Conservation (phyloP, 768 basidiomycete genomes). For the Boletus speciosus region DNA sequence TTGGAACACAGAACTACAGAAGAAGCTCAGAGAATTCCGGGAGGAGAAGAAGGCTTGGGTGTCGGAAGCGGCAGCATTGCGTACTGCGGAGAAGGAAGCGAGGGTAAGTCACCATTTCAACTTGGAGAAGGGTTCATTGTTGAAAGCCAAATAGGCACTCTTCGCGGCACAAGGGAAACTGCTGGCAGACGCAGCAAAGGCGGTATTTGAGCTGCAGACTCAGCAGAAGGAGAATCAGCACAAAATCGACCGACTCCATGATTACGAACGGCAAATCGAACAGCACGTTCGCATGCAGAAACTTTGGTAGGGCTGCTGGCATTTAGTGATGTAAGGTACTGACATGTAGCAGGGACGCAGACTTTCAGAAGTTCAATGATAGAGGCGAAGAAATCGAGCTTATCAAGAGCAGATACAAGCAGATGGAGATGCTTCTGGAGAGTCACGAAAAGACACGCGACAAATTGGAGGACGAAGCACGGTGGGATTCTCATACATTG, state of each 20-base stretch:
- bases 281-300: constrained; percentile 73
- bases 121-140: neutral
- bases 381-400: constrained; percentile 55
- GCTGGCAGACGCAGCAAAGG: constrained; percentile 62
- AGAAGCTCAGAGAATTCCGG: constrained; percentile 67
- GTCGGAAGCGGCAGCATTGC: constrained; percentile 62
- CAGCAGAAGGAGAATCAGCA: constrained; percentile 74
- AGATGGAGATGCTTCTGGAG: constrained; percentile 63
- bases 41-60: constrained; percentile 81
- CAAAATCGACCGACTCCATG: constrained; percentile 74
- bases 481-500: constrained; percentile 39
- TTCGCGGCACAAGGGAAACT: constrained; percentile 68
- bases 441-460: constrained; percentile 52
- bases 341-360: constrained; percentile 56
- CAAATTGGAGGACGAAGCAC: constrained; percentile 54
- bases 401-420: constrained; percentile 56
- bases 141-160: constrained; percentile 43
- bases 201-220: constrained; percentile 71
- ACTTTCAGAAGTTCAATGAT: constrained; percentile 67
- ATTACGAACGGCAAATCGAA: constrained; percentile 87
- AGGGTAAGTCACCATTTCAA: constrained; percentile 39
- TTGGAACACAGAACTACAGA: constrained; percentile 80
- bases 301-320: constrained; percentile 58
- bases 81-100: constrained; percentile 67
- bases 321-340: constrained; percentile 1